A percentile compares a stretch with the other conserved stretches of the same genome.
phyloP scores from a whole-genome alignment of 306 rosid species.

The Rosa persica region DNA sequence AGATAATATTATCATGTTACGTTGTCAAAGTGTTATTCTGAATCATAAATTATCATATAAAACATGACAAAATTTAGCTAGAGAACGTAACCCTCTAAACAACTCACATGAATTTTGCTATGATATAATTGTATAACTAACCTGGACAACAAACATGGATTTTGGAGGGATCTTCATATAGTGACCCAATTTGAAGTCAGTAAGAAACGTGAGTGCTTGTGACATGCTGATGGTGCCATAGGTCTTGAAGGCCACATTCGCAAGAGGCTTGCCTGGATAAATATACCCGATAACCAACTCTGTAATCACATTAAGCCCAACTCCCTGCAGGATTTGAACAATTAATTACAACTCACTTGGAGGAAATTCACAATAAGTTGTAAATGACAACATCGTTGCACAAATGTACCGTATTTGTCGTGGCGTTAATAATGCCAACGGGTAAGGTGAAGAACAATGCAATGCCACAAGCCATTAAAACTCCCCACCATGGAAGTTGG shows the following conservation, averaged over 20 bases:
- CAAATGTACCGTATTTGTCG: constrained; percentile 60
- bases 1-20: constrained; percentile 35
- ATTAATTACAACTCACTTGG: neutral
- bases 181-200: constrained; percentile 86
- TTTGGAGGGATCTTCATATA: constrained; percentile 95
- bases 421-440: constrained; percentile 84
- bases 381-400: neutral
- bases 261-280: constrained; percentile 86
- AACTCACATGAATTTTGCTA: neutral
- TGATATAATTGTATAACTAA: neutral
- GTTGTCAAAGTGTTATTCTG: too few species aligned
- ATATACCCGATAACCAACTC: constrained; percentile 81
- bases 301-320: constrained; percentile 84
- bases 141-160: constrained; percentile 77
- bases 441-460: constrained; percentile 83
- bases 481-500: constrained; percentile 99
- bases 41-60: too few species aligned
- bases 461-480: constrained; percentile 56
- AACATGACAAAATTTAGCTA: constrained; percentile 33
- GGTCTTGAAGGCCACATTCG: constrained; percentile 88
- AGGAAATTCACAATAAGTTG: neutral
- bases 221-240: constrained; percentile 89
- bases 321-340: constrained; percentile 53
- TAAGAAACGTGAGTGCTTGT: constrained; percentile 66
- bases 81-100: too few species aligned